Base-by-base conservation (phyloP, 1,139 yeast species). In the Saccharomycopsis crataegensis region DNA sequence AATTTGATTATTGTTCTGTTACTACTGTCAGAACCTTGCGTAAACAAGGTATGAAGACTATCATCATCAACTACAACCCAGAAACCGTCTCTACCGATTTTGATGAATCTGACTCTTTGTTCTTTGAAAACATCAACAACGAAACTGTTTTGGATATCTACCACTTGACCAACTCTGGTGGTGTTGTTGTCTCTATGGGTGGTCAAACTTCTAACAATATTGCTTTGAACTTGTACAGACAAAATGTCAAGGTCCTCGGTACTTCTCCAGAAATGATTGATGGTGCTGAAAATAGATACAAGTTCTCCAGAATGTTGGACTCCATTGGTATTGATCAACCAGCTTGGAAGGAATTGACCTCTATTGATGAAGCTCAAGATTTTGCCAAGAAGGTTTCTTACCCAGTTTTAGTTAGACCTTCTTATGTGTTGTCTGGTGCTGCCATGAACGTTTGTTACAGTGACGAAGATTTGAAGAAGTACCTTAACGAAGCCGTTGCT, bases 181-280 rank as follows among this genome's bases (percentile, higher is more conserved):
- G 99, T 76, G 97, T 93, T 59, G 84, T 93, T 61, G 89, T 93
- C 61, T 86, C 98, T 59, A 90, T 93, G 96, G 99, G 99, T 78
- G 99, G 99, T 68, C 99, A 94, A 76, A 88, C 96, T 46, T 89
- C 98, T 8, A 90, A 93, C 75, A 93, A 93, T 71, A 93, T 93
- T 75, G 99, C 99, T 38, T 78, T 93, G 69, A 83, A 91, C 59
- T 78, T 93, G 65, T 93, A 91, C 73, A 86, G 97, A 72, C 96
- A 91, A 74, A 89, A 89, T 67, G 97, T 90, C 63, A 93, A 91
- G 76, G 87, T 93, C 61, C 77, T 93, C 64, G 99, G 99, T 72
- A 93, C 99, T 51, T 86, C 96, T 44, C 99, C 99, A 58, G 96
- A 89, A 71, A 90, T 89, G 96, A 93, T 93, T 70, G 99, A 93